Evolutionary conservation across 78 protist species (phyloP).

Genomic region (Tieghemostelium lacteum): DNA sequence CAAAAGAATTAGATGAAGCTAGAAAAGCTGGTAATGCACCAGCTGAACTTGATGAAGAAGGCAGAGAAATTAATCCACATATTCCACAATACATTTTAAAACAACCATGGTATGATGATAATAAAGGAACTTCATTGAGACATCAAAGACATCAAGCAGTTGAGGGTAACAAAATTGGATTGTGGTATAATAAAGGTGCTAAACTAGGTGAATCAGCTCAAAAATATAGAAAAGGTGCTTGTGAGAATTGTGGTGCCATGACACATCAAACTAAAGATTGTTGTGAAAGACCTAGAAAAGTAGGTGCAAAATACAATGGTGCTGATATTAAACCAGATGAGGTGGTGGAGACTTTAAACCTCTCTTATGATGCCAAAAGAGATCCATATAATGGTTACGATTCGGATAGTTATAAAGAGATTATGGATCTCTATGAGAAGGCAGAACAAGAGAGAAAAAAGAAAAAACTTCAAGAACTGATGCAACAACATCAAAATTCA

Average conservation of each 20-base stretch:
- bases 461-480: constrained; percentile 47
- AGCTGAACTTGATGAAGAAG: constrained; percentile 89
- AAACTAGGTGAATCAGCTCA: constrained; percentile 83
- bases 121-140: constrained; percentile 72
- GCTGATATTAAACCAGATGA: constrained; percentile 91
- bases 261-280: constrained; percentile 94
- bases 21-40: constrained; percentile 92
- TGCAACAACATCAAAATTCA: constrained; percentile 43
- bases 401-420: constrained; percentile 59
- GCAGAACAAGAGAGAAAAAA: constrained; percentile 66
- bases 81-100: constrained; percentile 88
- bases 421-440: constrained; percentile 44
- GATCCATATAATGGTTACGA: constrained; percentile 96
- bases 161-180: constrained; percentile 42
- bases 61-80: constrained; percentile 89
- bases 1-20: constrained; percentile 80
- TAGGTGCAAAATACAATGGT: constrained; percentile 90
- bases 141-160: constrained; percentile 87
- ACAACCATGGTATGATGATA: constrained; percentile 93
- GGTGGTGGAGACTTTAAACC: constrained; percentile 21
- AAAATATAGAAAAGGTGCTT: constrained; percentile 97
- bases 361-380: constrained; percentile 90
- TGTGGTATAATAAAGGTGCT: constrained; percentile 84
- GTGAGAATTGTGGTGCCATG: constrained; percentile 98
- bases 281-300: constrained; percentile 94